Evolutionary conservation across 1,284 basidiomycete genomes (phyloP), one percentile per base, ranked within the genome.

Genomic region (Athelia sp.): DNA sequence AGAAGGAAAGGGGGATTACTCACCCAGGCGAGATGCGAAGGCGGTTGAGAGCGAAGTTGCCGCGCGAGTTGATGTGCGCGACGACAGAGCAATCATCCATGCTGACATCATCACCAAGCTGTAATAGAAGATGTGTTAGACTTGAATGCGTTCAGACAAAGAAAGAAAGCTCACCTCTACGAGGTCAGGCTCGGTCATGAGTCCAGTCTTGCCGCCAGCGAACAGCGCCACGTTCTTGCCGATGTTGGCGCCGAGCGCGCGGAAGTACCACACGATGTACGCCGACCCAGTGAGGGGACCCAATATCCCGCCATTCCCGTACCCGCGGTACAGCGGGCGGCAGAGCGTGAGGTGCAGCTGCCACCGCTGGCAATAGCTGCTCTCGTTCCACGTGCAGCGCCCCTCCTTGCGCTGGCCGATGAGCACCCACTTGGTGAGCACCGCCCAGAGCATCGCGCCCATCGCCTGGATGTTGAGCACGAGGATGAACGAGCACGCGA

Each of bases 331-430:
- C 17, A 73, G 51, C 22, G 68, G 57, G 14, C 65, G 60, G 4
- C 67, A 66, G 6, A 74, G 54, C 3, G 58, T 58, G 17, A 72
- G 62, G 52, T 73, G 71, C 19, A 75, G 60, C 54, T 73, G 70
- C 73, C 73, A 75, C 24, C 71, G 66, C 53, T 75, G 73, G 58
- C 71, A 73, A 51, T 75, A 75, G 48, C 62, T 68, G 60, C 67
- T 70, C 56, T 67, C 65, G 53, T 75, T 71, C 73, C 72, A 75
- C 43, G 70, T 57, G 52, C 64, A 73, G 23, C 58, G 59, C 0
- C 72, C 72, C 26, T 69, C 64, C 43, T 55, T 54, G 15, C 72
- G 61, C 15, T 60, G 62, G 9, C 72, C 69, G 40, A 74, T 69
- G 40, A 74, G 50, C 8, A 68, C 22, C 71, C 71, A 71, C 50